Base-by-base conservation (phyloP, 768 basidiomycete species). In the Russula griseocarnosa region DNA sequence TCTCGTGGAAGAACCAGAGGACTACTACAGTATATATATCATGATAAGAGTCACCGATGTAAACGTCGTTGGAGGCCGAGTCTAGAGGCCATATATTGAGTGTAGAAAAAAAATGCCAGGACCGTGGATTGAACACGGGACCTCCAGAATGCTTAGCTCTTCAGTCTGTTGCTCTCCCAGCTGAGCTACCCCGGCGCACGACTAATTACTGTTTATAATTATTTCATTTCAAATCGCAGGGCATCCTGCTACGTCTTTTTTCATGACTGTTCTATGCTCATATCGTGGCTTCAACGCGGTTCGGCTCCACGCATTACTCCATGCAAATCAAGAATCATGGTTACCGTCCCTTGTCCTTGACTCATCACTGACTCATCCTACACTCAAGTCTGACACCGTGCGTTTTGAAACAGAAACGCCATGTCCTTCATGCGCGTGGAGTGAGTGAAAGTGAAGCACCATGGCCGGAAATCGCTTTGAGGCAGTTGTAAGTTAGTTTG, bases 81-180 rank as follows among this genome's bases (percentile, higher is more conserved):
- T 10, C 11, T 34, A 34, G 9, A 42, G 40, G 46, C 2, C 6
- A 22, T 8, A 5, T 6, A 8, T 26, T 18, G 16, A 2, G 1
- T 26, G n/a, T 14, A 1, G 14, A 18, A 13, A 73, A 74, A 67
- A 62, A 72, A 71, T 86, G 85, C 83, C 84, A 84, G 80, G 79
- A 84, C 84, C 83, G 83, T 84, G 85, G 85, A 83, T 86, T 80
- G 85, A 86, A 86, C 85, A 84, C 83, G 80, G 83, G 85, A 86
- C 85, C 85, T 86, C 82, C 81, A 86, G 84, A 86, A 79, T 24
- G 52, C 67, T 2, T 38, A 4, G 1, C 1, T 24, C 69, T 72
- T 72, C 71, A 71, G 71, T 71, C 71, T 71, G 71, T 71, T 69
- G 71, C 71, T 72, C 71, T 72, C 71, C 71, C 71, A 72, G 67